Evolutionary conservation across 257 asterid species (phyloP).

Genomic region (Przewalskia tangutica): DNA sequence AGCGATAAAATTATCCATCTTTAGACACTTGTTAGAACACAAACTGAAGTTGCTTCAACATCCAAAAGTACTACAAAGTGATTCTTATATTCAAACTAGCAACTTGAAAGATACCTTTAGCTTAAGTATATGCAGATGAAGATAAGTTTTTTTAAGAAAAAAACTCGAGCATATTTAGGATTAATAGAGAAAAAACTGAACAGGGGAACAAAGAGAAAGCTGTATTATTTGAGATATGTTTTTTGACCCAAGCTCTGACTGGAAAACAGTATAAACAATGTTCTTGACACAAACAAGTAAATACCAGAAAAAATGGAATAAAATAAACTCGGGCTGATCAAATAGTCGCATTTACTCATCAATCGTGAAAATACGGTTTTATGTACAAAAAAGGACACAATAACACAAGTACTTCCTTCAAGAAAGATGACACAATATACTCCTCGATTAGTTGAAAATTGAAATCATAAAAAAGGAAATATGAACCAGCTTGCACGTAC

Average conservation of each 20-base stretch:
- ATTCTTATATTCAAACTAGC: background rate
- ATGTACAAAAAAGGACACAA: background rate
- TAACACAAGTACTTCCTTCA: background rate
- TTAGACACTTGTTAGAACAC: background rate
- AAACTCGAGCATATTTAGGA: background rate
- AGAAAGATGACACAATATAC: background rate
- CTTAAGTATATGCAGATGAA: background rate
- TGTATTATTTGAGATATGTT: background rate
- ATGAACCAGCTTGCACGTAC: background rate
- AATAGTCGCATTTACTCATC: background rate
- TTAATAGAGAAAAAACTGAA: background rate
- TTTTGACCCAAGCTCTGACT: background rate
- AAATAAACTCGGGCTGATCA: background rate
- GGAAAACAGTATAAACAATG: background rate
- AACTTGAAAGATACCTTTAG: background rate
- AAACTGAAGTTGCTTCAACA: background rate
- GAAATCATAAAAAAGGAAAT: background rate
- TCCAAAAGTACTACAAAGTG: background rate
- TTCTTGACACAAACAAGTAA: background rate
- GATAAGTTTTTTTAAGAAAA: background rate
- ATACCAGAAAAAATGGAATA: background rate
- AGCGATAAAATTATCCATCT: background rate
- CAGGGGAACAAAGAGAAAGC: background rate
- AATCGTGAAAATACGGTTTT: background rate
- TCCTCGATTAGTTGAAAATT: background rate